Evolutionary conservation across 148 eudicot species (phyloP), one percentile per base, ranked within the genome.

Genomic region (Camellia sinensis): DNA sequence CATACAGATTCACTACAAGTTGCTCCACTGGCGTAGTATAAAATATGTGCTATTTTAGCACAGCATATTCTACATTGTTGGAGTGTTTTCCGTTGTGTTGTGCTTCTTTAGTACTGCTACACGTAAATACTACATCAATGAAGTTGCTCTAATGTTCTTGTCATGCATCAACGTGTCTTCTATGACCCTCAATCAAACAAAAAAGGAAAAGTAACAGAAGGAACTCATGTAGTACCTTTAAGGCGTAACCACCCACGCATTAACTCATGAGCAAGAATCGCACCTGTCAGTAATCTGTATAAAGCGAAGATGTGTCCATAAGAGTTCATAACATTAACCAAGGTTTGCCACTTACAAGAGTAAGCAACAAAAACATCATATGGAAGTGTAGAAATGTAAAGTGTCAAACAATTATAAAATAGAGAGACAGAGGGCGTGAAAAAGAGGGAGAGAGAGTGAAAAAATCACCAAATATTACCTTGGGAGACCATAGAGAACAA

Each of bases 201-300:
- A 15, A 19, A 56, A 15, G 13, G 59, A 57, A 56, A 15, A 19
- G 50, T 17, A 7, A 40, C 22, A 48, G 21, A 69, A 54, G 22
- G 29, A 74, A 44, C 17, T 29, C 21, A 10, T 48, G 53, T 72
- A 29, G 44, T 82, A 95, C 99, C 99, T 80, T 90, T 91, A 54
- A 97, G 97, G n/a, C 98, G 99, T 85, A 97, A 79, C 99, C 99
- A 97, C 46, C 92, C 96, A 68, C 92, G 99, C 99, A 97, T 97
- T 75, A 97, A 61, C 83, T 97, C 99, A 50, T 97, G 99, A 65
- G 99, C 95, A 78, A 97, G 95, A 80, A 97, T 97, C 79, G 99
- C 97, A 74, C 98, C 99, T 7, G 99, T 97, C 40, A 97, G 89
- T 80, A 97, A 88, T 83, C 99, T 96, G 93, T 67, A 92, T 17